Conservation (phyloP, 345 rosid genomes). For the Citrus mangshanensis region DNA sequence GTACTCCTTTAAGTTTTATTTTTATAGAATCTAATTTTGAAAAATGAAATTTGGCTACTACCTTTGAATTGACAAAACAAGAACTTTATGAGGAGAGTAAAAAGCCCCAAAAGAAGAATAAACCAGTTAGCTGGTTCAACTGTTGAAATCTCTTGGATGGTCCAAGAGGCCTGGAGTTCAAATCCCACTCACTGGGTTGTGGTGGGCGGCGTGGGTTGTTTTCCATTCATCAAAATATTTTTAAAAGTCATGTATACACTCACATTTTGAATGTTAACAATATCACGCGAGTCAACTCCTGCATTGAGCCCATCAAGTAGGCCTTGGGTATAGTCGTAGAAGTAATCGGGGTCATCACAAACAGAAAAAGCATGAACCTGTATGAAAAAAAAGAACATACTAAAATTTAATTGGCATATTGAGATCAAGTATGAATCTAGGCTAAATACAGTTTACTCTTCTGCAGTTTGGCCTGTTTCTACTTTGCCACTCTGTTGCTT, state of each 20-base stretch:
- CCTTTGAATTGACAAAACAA: no score
- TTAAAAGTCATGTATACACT: constrained; percentile 20
- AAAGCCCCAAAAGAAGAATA: no score
- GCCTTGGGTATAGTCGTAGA: constrained; percentile 77
- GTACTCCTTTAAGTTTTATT: background rate
- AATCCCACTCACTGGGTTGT: background rate
- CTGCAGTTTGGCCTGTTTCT: background rate
- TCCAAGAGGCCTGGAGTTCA: background rate
- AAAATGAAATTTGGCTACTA: background rate
- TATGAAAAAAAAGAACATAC: constrained; percentile 4
- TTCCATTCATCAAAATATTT: background rate
- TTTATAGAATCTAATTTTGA: background rate
- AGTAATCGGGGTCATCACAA: constrained; percentile 91
- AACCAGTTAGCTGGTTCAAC: background rate
- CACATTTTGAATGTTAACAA: constrained; percentile 65
- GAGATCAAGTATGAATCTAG: background rate
- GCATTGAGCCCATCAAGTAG: constrained; percentile 79
- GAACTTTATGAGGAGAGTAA: no score
- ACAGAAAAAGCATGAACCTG: constrained; percentile 96
- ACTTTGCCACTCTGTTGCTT: background rate
- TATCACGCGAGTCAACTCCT: constrained; percentile 65
- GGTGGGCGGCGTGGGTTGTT: background rate
- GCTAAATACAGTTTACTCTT: background rate
- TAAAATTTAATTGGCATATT: background rate
- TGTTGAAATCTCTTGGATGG: background rate